Evolutionary conservation across 2,329 filamentous ascomycete genomes (phyloP).

Genomic region (Mycosphaerelloides madeirae): DNA sequence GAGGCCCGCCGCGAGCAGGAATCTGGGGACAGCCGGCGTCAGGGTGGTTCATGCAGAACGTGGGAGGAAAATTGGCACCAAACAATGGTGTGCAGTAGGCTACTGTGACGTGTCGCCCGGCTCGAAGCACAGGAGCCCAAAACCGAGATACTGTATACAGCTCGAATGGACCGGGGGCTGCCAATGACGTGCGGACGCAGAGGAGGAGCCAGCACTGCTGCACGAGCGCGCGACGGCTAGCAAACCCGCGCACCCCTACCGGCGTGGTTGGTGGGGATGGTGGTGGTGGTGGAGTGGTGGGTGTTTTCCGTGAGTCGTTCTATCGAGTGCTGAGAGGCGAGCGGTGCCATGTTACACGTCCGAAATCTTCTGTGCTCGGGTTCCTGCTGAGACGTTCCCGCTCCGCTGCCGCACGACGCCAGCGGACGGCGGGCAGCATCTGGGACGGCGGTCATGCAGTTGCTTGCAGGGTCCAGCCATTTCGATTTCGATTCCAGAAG

Average conservation of each 20-base stretch:
- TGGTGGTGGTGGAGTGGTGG: too few relatives aligned
- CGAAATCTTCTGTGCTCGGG: conserved; percentile 15
- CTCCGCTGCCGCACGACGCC: conserved; percentile 9
- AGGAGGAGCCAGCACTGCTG: neutral
- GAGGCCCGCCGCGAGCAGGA: too few relatives aligned
- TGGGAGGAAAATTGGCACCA: too few relatives aligned
- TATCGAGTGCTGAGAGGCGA: too few relatives aligned
- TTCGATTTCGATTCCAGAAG: too few relatives aligned
- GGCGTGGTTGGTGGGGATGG: too few relatives aligned
- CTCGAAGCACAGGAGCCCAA: conserved; percentile 9
- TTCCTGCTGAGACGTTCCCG: conserved; percentile 23
- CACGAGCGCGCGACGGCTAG: neutral
- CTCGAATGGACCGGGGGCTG: neutral
- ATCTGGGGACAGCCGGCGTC: too few relatives aligned
- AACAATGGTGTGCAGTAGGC: conserved; percentile 2
- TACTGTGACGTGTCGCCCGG: conserved; percentile 12
- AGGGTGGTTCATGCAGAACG: conserved; percentile 13
- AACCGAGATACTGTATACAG: neutral
- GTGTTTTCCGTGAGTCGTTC: too few relatives aligned
- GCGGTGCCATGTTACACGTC: conserved; percentile 2
- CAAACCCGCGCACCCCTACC: neutral
- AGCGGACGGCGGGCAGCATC: conserved; percentile 9
- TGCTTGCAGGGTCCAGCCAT: too few relatives aligned
- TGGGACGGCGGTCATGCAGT: conserved; percentile 4
- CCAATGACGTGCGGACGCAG: too few relatives aligned